phyloP scores from a whole-genome alignment of 2,329 filamentous ascomycete species.

The Calonectria naviculata region DNA sequence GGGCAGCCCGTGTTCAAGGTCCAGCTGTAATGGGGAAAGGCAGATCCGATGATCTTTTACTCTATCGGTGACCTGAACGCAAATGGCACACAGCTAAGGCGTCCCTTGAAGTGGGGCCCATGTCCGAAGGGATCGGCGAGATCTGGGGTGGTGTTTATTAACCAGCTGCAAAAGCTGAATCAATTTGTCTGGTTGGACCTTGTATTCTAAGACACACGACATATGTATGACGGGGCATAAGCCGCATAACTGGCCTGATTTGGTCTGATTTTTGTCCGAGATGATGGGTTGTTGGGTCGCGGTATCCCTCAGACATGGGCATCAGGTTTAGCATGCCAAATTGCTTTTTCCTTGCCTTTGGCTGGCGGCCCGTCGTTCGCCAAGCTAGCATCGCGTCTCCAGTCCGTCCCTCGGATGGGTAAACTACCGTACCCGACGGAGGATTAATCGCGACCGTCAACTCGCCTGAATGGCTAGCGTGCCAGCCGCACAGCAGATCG shows the following conservation, averaged over 20 bases:
- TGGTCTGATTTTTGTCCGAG: not conserved
- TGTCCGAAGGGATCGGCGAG: not conserved
- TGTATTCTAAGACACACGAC: not conserved
- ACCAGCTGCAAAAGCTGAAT: not conserved
- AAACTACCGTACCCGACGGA: constrained; percentile 1
- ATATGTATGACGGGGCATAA: not conserved
- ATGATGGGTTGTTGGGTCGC: not conserved
- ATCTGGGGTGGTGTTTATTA: not conserved
- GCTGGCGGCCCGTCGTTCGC: constrained; percentile 3
- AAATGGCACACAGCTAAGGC: not conserved
- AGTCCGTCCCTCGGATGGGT: not conserved
- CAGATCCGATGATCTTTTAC: constrained; percentile 12
- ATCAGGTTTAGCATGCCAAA: not conserved
- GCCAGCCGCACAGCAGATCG: constrained; percentile 1
- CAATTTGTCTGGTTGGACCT: not conserved
- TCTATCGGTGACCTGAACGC: not conserved
- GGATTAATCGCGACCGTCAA: not conserved
- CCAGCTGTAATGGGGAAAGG: constrained; percentile 5
- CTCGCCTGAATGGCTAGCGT: constrained; percentile 1
- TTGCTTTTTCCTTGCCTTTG: constrained; percentile 2
- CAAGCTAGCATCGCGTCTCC: not conserved
- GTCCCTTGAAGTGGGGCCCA: not conserved
- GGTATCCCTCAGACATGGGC: not conserved
- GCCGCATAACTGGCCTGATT: not conserved
- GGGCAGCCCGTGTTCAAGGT: not conserved